Base-by-base conservation (phyloP, 148 eudicot species). In the Cornus kousa region DNA sequence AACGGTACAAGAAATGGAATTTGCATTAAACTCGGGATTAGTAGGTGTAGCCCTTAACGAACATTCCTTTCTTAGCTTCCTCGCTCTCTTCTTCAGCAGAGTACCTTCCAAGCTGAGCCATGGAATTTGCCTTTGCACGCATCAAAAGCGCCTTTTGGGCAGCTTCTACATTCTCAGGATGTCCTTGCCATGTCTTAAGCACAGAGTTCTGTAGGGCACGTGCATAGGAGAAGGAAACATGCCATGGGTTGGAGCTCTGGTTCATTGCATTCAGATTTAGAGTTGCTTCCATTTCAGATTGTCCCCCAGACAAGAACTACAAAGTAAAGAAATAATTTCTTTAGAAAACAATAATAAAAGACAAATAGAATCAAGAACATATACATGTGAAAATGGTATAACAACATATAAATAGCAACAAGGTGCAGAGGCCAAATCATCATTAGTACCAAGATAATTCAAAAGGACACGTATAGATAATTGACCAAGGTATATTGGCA, bases 161-260 rank as follows among this genome's bases (percentile, higher is more conserved):
- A 70, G 97, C 98, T 78, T 91, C 88, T 7, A 89, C 77, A 37
- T 93, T 95, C 84, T 93, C 97, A 7, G 98, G 91, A 28, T 64
- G 89, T 79, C 98, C 98, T 72, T 93, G 93, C 98, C 97, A 93
- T 81, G 94, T 82, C 89, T 93, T 95, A 11, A 95, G 97, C 79
- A 93, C 94, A 13, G 88, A 78, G 92, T 95, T 95, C 70, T 95
- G 97, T 31, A 95, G 83, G n/a, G 98, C 98, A 80, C 97, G 92
- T 48, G 98, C 98, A 70, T 95, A 95, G 7, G 98, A 95, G 89
- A 95, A 95, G 16, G 97, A 95, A 20, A 95, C 97, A 37, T 95
- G 98, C 98, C 98, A 95, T 69, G 97, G 97, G 92, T 95, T 95
- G 62, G 97, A 97, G 74, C 88, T 90, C 84, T 95, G 98, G 83